Base-by-base conservation (phyloP, 164 flowering plant species). In the Vitis amurensis region DNA sequence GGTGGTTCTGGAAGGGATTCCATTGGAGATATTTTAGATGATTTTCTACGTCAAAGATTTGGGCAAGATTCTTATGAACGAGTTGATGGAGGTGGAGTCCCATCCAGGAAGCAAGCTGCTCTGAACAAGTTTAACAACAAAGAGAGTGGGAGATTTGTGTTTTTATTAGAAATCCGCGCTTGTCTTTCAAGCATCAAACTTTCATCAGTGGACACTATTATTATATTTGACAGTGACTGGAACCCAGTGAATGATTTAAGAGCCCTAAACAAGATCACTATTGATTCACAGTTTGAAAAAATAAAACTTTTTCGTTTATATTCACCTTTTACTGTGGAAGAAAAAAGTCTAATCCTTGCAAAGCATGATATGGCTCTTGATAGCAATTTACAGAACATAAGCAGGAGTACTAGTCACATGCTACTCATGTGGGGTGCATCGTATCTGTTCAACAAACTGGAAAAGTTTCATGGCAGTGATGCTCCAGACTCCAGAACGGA, bases 361-460 rank as follows among this genome's bases (percentile, higher is more conserved):
- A 86, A 83, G 80, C 79, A 91, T 55, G 81, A 78, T 47, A 61
- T 75, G 63, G 31, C 70, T 64, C 71, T 79, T 67, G 93, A 87
- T 29, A 71, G 74, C 77, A 77, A 66, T 65, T 12, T 80, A 60
- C 82, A 87, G 70, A 80, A 68, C 73, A 70, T 84, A 17, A 84
- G 64, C 73, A 77, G 75, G 27, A 61, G 68, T 56, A 71, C 73
- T 61, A 72, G 77, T 71, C 87, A 89, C 67, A 72, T 66, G 74
- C 79, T 93, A 67, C 97, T 96, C 15, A 83, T 74, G 74, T 87
- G 94, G 93, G 97, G 98, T 61, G 94, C 97, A 16, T 73, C 88
- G 9, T 51, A 79, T 77, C 76, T 93, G 12, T 87, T 93, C 55
- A 68, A 75, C 17, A 81, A 68, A 68, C 76, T 93, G 75, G 91